These are phyloP conservation scores for Trapa incisa DNA, from an alignment of 345 rosid species.

Conservation along the genomic window DNA sequence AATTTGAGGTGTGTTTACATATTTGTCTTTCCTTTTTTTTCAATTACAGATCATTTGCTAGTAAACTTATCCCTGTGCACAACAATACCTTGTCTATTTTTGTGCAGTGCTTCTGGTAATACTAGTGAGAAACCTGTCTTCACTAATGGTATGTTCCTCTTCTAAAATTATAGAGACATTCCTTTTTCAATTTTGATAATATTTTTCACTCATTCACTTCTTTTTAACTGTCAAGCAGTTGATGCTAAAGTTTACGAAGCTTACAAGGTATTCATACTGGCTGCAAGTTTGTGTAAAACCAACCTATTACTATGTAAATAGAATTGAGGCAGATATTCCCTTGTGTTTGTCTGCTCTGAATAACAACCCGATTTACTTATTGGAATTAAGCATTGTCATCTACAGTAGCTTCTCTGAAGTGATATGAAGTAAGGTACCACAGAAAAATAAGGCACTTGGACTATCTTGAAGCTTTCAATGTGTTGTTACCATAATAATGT, in stretches of 20 bases:
- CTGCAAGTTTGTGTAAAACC: not conserved
- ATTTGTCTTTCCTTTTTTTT: not conserved
- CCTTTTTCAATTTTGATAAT: slow-evolving; percentile 3
- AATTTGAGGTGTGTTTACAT: not conserved
- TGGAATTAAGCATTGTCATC: not conserved
- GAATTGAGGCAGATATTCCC: not conserved
- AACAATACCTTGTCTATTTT: slow-evolving; percentile 7
- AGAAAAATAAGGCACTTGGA: not conserved
- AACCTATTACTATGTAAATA: not conserved
- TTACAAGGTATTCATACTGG: slow-evolving; percentile 46
- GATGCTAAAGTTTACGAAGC: slow-evolving; percentile 51
- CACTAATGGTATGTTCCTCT: slow-evolving; percentile 38
- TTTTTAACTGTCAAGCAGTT: slow-evolving; percentile 33
- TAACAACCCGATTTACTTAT: not conserved
- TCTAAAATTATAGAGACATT: not conserved
- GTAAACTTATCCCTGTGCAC: not conserved
- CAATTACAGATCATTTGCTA: not conserved
- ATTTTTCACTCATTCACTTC: slow-evolving; percentile 3
- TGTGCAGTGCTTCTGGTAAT: slow-evolving; percentile 61
- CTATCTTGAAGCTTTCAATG: not conserved
- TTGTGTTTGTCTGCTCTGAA: not conserved
- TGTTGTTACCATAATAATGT: not conserved
- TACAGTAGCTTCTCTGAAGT: not conserved
- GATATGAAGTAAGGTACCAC: not conserved
- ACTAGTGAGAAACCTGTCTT: slow-evolving; percentile 35